Evolutionary conservation across 176 grass and related monocot species (phyloP), one percentile per base, ranked within the genome.

Genomic region (Zoysia pacifica): DNA sequence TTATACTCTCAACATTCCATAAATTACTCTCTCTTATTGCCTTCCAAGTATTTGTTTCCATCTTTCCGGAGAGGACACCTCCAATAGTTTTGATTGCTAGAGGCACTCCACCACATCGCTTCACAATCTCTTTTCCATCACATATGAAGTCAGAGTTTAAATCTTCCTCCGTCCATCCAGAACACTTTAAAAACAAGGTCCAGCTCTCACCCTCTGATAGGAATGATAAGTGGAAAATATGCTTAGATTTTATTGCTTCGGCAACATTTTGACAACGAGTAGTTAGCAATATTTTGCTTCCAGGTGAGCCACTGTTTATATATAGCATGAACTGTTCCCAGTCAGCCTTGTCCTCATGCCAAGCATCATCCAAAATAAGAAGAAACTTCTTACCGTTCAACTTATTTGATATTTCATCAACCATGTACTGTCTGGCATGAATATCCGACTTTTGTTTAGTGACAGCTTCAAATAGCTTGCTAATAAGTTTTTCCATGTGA

Each of bases 281-380:
- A 47, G 86, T 89, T 6, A 84, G 18, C 51, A 89, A 65, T 19
- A 88, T 68, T 39, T 58, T 64, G 67, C 81, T 88, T 35, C 69
- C 74, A 55, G 5, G 38, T 68, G 9, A 7, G 7, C 69, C 65
- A 63, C 2, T 16, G 7, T 70, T 67, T 8, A 88, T 7, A 46
- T 73, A 6, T 40, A 51, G 55, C 56, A 77, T 83, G 8, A 84
- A 43, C 9, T 72, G 9, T 14, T 84, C 80, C 75, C 68, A 88
- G 1, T 45, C 15, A 16, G 58, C 5, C 13, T 16, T 8, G 12
- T 35, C 56, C 4, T 88, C 50, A 53, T 20, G 79, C 86, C 86
- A 88, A 69, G 80, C 68, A 45, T 84, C 81, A 84, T 88, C 86
- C 67, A 80, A 50, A 15, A 84, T 69, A 60, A 88, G 81, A 5